phyloP scores from a whole-genome alignment of 805 yeast genomes.

The Lipomyces anomalus region DNA sequence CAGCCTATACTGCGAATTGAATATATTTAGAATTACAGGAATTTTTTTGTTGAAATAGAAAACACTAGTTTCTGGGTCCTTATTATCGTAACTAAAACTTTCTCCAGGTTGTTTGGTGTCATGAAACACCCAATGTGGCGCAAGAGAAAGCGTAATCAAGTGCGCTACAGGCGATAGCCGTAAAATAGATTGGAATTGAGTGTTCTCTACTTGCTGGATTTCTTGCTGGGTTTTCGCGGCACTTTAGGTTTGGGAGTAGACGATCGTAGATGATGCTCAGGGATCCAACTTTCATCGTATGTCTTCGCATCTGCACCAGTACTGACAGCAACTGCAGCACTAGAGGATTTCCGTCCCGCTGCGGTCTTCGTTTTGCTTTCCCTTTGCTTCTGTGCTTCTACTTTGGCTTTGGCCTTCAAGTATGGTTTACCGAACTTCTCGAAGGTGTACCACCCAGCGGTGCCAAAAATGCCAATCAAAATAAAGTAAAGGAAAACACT shows the following conservation, averaged over 20 bases:
- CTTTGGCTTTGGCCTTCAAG: background rate
- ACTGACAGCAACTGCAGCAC: constrained; percentile 17
- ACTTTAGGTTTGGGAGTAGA: constrained; percentile 28
- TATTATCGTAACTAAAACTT: no score
- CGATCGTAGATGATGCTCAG: constrained; percentile 38
- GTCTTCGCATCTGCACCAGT: constrained; percentile 26
- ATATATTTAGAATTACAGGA: no score
- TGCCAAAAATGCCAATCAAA: constrained; percentile 12
- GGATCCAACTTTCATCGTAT: constrained; percentile 42
- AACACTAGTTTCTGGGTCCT: no score
- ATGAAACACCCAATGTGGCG: no score
- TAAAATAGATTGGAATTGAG: no score
- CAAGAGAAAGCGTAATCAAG: no score
- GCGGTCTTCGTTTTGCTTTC: constrained; percentile 6
- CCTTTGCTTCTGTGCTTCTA: constrained; percentile 10
- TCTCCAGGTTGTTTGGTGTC: no score
- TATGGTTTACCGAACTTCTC: constrained; percentile 10
- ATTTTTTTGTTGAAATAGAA: no score
- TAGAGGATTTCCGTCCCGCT: background rate
- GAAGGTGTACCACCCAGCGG: constrained; percentile 18
- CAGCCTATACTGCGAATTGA: no score
- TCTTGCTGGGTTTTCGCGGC: no score
- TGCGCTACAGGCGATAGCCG: no score
- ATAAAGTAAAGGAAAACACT: constrained; percentile 18
- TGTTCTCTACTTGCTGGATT: constrained; percentile 2